Evolutionary conservation across 768 basidiomycete genomes (phyloP).

Genomic region (Amanita muscaria): DNA sequence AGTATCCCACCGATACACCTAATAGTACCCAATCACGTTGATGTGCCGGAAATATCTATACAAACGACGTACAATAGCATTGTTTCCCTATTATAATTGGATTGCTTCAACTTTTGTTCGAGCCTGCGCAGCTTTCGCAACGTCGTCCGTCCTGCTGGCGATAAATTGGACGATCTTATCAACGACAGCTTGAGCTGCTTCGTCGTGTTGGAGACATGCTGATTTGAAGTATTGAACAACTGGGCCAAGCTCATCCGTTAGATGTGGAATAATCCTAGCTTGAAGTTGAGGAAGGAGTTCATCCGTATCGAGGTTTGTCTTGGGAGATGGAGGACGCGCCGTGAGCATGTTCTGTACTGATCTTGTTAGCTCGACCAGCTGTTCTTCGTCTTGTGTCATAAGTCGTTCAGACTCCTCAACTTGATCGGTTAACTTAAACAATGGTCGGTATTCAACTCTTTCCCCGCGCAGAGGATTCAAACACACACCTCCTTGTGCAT

Average conservation of each 20-base stretch:
- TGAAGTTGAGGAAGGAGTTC: conserved; percentile 11
- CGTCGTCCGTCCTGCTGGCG: not conserved
- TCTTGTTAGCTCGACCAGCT: conserved; percentile 17
- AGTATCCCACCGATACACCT: not conserved
- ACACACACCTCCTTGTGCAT: not conserved
- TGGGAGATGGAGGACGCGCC: conserved; percentile 10
- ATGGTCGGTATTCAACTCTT: not conserved
- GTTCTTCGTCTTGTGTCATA: conserved; percentile 14
- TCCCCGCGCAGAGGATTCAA: too few relatives aligned
- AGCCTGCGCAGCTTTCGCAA: conserved; percentile 1
- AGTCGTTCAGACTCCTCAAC: conserved; percentile 15
- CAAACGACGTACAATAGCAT: not conserved
- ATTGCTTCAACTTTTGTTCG: not conserved
- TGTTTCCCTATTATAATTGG: not conserved
- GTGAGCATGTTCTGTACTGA: conserved; percentile 18
- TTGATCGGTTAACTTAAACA: conserved; percentile 9
- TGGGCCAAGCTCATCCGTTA: conserved; percentile 6
- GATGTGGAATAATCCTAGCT: not conserved
- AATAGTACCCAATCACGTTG: not conserved
- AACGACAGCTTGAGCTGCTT: not conserved
- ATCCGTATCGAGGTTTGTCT: conserved; percentile 13
- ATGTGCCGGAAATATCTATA: not conserved
- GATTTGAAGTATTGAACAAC: conserved; percentile 8
- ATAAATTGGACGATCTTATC: not conserved
- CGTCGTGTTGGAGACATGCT: conserved; percentile 1